Base-by-base conservation (phyloP, 805 yeast species). In the Blastobotrys chiropterorum region DNA sequence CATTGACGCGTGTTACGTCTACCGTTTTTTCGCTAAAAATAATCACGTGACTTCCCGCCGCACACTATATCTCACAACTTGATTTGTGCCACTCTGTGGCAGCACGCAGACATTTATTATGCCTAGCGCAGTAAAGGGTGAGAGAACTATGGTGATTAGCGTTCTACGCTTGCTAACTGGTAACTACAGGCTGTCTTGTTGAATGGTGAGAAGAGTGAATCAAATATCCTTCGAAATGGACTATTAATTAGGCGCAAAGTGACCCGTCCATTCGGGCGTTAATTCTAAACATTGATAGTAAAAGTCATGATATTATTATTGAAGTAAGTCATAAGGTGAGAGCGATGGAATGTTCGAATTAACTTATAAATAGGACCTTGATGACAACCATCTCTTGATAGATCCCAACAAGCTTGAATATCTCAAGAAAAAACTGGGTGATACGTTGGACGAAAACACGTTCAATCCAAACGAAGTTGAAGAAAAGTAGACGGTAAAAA, bases 231-330 rank as follows among this genome's bases (percentile, higher is more conserved):
- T 16, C 3, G 22, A 26, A 11, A 11, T 11, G 11, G 11, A 26
- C 5, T 26, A 5, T 44, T 46, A 46, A 46, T 26, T 5, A 30
- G 17, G 38, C 16, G 26, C 19, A 26, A 6, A 64, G 97, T 66
- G 99, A 92, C 66, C 98, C 99, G 1, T 88, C 97, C 1, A 90
- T 92, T 56, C 78, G 82, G 56, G 96, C 98, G 0, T 73, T 92
- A 47, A 87, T 92, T 1, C 70, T 92, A 19, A 85, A 83, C 64
- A 85, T 92, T 43, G 98, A 94, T 67, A 72, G 88, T 0, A 79
- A 81, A 22, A 70, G 76, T 38, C 85, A 87, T 53, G 95, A 90
- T 59, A 83, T 94, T 34, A 79, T 82, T 3, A 67, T 81, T 17
- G 82, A 80, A 52, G 72, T 68, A 44, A 20, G 68, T 26, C 15